Base-by-base conservation (phyloP, 345 rosid species). In the Linum tenue region DNA sequence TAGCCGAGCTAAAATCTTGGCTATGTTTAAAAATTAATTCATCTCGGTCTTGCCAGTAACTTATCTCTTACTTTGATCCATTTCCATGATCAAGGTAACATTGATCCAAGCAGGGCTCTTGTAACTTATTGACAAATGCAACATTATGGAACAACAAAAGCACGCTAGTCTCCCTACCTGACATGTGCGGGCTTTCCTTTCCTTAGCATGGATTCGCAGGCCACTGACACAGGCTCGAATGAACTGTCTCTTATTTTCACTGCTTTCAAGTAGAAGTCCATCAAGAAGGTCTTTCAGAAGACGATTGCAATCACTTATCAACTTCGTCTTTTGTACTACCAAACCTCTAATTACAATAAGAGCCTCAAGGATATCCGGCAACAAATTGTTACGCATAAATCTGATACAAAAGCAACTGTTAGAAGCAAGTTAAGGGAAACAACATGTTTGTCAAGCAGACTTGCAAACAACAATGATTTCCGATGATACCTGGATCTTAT, bases 321-420 rank as follows among this genome's bases (percentile, higher is more conserved):
- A 76, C 80, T 94, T 94, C 51, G 99, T 94, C 89, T 94, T 94
- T 82, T 94, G 99, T 66, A 94, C 96, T 75, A 94, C 83, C 79
- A 94, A 77, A 70, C 99, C 90, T 55, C 88, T 91, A 60, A 90
- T 94, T 71, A 94, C 92, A 69, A 88, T 94, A 70, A 94, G 96
- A 73, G 92, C 92, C 79, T 94, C 99, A 40, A 94, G 87, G 70
- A 94, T 86, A 79, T 90, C 86, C n/a, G 88, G 79, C 55, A 94
- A 77, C 80, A 94, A 79, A 82, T 90, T 83, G 65, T 88, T 95
- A 39, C 77, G 84, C 99, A 90, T 88, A 70, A 94, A 94, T 78
- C 99, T 94, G 82, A 59, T 65, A 75, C 48, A 67, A 74, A 72
- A 63, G 68, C 59, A 59, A 63, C 68, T 59, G 53, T 48, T 48